A percentile compares a stretch with the other conserved stretches of the same genome.
phyloP scores from a whole-genome alignment of 176 grass and related monocot genomes.

The Pontederia crassipes region DNA sequence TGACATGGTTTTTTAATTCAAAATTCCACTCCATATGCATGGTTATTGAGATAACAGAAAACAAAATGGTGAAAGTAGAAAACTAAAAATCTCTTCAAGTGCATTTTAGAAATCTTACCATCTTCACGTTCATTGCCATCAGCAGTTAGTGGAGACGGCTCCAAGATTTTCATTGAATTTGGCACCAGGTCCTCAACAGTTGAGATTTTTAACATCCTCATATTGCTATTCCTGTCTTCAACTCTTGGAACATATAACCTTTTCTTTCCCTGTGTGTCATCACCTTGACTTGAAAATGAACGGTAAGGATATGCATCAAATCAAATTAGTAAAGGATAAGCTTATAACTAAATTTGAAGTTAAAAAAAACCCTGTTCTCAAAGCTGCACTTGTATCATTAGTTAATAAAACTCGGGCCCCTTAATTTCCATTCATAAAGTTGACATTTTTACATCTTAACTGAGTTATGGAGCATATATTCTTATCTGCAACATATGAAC shows the following conservation, averaged over 20 bases:
- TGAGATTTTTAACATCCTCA: slow-evolving; percentile 86
- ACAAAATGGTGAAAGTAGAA: too few species aligned
- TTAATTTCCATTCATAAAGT: too few species aligned
- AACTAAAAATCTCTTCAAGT: too few species aligned
- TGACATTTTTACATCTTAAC: too few species aligned
- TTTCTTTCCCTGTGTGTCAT: slow-evolving; percentile 35
- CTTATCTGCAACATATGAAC: too few species aligned
- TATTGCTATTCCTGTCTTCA: slow-evolving; percentile 92
- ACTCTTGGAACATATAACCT: slow-evolving; percentile 79
- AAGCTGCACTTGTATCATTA: too few species aligned
- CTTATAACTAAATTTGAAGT: background rate
- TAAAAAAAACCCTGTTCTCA: background rate
- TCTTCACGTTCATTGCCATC: slow-evolving; percentile 50
- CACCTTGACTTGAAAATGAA: slow-evolving; percentile 35
- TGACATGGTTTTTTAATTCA: too few species aligned
- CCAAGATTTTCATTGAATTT: slow-evolving; percentile 96
- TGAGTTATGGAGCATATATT: too few species aligned
- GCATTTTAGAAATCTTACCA: slow-evolving; percentile 30
- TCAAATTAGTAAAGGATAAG: background rate
- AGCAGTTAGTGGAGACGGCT: slow-evolving; percentile 60
- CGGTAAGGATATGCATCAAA: slow-evolving; percentile 10
- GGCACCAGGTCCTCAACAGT: slow-evolving; percentile 62
- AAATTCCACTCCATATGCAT: too few species aligned
- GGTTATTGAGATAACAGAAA: too few species aligned
- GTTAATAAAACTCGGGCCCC: too few species aligned